These are phyloP conservation scores for Yamadazyma diospyri DNA, from an alignment of 1,139 yeast species.

Conservation along the genomic window DNA sequence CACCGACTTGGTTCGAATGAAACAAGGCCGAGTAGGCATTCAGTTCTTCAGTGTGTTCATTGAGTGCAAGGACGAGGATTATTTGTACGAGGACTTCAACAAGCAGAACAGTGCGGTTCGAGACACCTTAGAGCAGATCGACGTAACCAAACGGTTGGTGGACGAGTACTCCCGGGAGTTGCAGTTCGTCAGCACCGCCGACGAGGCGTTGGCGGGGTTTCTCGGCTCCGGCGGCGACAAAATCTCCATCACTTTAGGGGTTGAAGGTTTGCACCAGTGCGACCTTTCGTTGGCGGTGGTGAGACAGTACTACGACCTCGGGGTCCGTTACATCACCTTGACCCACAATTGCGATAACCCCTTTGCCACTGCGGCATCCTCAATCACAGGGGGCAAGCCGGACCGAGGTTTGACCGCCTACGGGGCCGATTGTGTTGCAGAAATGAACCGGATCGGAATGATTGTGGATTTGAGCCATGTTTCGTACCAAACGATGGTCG, in stretches of 20 bases:
- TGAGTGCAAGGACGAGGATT: conserved; percentile 39
- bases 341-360: conserved; percentile 57
- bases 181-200: conserved; percentile 33
- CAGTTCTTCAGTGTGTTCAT: conserved; percentile 48
- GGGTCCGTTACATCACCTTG: conserved; percentile 49
- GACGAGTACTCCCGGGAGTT: conserved; percentile 30
- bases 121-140: conserved; percentile 53
- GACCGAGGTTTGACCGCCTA: conserved; percentile 42
- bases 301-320: conserved; percentile 44
- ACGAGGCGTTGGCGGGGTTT: conserved; percentile 35
- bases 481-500: conserved; percentile 48
- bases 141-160: conserved; percentile 43
- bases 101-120: conserved; percentile 39
- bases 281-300: conserved; percentile 48
- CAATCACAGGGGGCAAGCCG: conserved; percentile 39
- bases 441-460: conserved; percentile 54
- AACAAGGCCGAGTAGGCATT: conserved; percentile 38
- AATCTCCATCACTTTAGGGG: conserved; percentile 47
- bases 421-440: conserved; percentile 38
- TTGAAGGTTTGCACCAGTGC: conserved; percentile 52
- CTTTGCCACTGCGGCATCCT: conserved; percentile 51
- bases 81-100: conserved; percentile 38
- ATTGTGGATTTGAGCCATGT: conserved; percentile 53
- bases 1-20: conserved; percentile 37
- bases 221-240: conserved; percentile 19